These are phyloP conservation scores for Curvularia eragrostidis DNA, from an alignment of 2,329 filamentous ascomycete genomes.

Conservation along the genomic window DNA sequence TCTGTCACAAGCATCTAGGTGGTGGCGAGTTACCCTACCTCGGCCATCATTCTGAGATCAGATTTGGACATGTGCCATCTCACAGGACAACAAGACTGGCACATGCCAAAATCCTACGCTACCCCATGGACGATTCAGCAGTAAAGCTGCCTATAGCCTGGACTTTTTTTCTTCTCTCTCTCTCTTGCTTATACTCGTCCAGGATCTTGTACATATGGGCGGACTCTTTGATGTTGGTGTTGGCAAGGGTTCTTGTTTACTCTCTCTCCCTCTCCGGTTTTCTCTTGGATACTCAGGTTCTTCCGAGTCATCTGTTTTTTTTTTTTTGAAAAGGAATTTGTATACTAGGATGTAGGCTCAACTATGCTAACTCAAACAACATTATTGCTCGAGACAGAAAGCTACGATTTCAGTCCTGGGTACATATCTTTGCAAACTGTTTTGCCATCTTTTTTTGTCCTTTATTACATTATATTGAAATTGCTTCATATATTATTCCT, in stretches of 20 bases:
- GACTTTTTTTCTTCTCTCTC: too few relatives aligned
- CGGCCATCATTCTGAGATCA: background rate
- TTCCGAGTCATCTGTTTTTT: too few relatives aligned
- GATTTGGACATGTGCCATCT: too few relatives aligned
- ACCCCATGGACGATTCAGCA: background rate
- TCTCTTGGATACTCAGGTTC: too few relatives aligned
- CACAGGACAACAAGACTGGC: background rate
- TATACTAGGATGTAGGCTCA: too few relatives aligned
- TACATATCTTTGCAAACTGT: background rate
- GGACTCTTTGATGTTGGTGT: background rate
- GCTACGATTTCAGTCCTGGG: background rate
- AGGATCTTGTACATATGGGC: background rate
- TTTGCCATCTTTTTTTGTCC: background rate
- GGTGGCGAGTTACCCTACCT: background rate
- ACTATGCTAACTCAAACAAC: too few relatives aligned
- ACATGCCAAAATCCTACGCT: background rate
- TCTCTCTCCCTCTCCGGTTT: background rate
- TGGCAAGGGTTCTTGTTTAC: background rate
- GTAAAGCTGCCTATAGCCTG: too few relatives aligned
- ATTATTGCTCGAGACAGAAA: background rate
- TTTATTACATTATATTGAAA: background rate
- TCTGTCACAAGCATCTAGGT: background rate
- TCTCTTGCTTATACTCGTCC: background rate
- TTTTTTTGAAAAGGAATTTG: too few relatives aligned
- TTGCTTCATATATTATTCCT: background rate